Evolutionary conservation across 2,329 filamentous ascomycete genomes (phyloP).

Genomic region (Sclerotinia sclerotiorum): DNA sequence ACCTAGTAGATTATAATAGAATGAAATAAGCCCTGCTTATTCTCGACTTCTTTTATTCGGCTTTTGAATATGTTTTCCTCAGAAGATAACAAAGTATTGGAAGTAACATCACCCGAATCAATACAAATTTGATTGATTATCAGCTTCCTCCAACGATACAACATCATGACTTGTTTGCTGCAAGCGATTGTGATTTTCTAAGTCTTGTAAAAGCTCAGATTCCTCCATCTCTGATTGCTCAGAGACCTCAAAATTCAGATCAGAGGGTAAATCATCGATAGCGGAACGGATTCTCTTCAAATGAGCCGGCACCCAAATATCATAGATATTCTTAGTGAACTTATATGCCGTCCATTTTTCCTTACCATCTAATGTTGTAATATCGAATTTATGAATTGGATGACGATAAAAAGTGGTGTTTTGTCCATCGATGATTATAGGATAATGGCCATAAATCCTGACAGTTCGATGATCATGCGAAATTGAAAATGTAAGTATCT

Average conservation of each 20-base stretch:
- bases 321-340: slow-evolving; percentile 39
- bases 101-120: no score
- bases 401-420: slow-evolving; percentile 37
- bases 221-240: neutral
- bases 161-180: no score
- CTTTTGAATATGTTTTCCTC: no score
- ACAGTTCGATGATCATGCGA: slow-evolving; percentile 30
- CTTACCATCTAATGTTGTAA: slow-evolving; percentile 34
- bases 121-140: no score
- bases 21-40: no score
- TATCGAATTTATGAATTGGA: slow-evolving; percentile 35
- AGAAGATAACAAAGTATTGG: no score
- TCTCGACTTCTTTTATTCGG: no score
- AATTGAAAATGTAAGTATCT: slow-evolving; percentile 47
- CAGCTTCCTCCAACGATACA: no score
- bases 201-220: neutral
- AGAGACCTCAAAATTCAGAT: neutral
- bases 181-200: no score
- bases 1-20: no score
- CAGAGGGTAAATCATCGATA: neutral
- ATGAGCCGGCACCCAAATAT: slow-evolving; percentile 38
- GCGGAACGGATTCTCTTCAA: slow-evolving; percentile 36
- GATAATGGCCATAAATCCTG: slow-evolving; percentile 41
- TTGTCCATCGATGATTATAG: slow-evolving; percentile 28
- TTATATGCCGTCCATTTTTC: slow-evolving; percentile 36